Evolutionary conservation across 306 rosid species (phyloP).

Genomic region (Morella rubra): DNA sequence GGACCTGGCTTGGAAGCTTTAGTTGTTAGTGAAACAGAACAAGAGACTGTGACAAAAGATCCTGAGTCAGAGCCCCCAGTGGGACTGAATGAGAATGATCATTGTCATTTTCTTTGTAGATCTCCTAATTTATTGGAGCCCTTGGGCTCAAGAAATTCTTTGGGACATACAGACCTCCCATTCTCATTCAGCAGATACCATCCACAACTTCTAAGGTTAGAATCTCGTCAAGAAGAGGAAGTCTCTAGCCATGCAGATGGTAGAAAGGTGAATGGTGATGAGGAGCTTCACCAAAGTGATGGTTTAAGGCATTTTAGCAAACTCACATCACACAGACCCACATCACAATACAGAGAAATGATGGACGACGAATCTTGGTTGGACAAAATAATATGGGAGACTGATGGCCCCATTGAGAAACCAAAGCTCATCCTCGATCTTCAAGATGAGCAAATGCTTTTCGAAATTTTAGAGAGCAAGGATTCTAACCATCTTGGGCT

Average conservation of each 20-base stretch:
- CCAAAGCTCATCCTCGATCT: conserved; percentile 92
- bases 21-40: conserved; percentile 50
- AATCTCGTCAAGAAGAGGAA: conserved; percentile 49
- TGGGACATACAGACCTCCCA: conserved; percentile 36
- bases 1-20: conserved; percentile 58
- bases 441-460: conserved; percentile 95
- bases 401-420: conserved; percentile 48
- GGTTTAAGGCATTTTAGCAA: conserved; percentile 49
- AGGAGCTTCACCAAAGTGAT: conserved; percentile 50
- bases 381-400: conserved; percentile 84
- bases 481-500: conserved; percentile 62
- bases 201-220: conserved; percentile 87
- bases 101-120: conserved; percentile 25
- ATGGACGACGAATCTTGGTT: conserved; percentile 83
- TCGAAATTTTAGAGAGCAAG: conserved; percentile 73
- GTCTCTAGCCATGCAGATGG: conserved; percentile 42
- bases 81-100: conserved; percentile 42
- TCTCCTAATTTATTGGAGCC: conserved; percentile 60
- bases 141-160: conserved; percentile 49
- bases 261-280: conserved; percentile 36
- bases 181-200: conserved; percentile 54
- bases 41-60: conserved; percentile 41
- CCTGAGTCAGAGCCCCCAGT: conserved; percentile 29
- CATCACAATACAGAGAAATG: conserved; percentile 69
- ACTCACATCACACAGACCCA: conserved; percentile 57